A percentile compares a stretch with the other conserved stretches of the same genome.
Conservation (phyloP, 257 asterid genomes). For the Capsicum chinense region DNA sequence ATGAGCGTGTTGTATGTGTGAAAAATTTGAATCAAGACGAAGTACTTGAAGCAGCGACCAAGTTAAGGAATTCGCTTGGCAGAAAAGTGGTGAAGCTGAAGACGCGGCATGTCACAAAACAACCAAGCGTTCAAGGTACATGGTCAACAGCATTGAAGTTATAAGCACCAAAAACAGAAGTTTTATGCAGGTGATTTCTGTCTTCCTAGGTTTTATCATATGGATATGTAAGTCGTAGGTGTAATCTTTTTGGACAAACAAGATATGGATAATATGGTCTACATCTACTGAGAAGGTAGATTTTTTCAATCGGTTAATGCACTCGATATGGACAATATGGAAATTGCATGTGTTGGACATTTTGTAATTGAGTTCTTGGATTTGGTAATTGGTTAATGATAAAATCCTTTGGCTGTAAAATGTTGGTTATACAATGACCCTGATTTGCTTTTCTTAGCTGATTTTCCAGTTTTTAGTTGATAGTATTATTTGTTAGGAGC, state of each 20-base stretch:
- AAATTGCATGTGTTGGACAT: neutral
- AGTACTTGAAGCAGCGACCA: conserved; percentile 57
- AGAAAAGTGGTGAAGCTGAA: conserved; percentile 82
- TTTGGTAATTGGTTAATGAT: neutral
- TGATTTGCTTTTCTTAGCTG: neutral
- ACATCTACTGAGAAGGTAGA: neutral
- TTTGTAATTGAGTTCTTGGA: neutral
- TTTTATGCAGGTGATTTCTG: neutral
- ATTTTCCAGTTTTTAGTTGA: neutral
- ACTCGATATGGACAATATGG: neutral
- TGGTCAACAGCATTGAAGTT: conserved; percentile 74
- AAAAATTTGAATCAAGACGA: conserved; percentile 78
- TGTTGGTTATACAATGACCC: neutral
- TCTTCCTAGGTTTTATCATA: neutral
- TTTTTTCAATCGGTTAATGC: neutral
- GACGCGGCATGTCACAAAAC: conserved; percentile 72
- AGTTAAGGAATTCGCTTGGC: conserved; percentile 85
- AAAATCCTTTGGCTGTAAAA: neutral
- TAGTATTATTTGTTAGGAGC: neutral
- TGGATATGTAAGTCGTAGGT: neutral
- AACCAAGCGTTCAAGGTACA: conserved; percentile 91
- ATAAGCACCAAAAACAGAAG: conserved; percentile 6
- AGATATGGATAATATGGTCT: neutral
- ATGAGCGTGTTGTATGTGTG: conserved; percentile 79
- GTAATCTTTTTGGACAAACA: neutral